phyloP scores from a whole-genome alignment of 2,329 filamentous ascomycete species.

The Colletotrichum eremochloae region DNA sequence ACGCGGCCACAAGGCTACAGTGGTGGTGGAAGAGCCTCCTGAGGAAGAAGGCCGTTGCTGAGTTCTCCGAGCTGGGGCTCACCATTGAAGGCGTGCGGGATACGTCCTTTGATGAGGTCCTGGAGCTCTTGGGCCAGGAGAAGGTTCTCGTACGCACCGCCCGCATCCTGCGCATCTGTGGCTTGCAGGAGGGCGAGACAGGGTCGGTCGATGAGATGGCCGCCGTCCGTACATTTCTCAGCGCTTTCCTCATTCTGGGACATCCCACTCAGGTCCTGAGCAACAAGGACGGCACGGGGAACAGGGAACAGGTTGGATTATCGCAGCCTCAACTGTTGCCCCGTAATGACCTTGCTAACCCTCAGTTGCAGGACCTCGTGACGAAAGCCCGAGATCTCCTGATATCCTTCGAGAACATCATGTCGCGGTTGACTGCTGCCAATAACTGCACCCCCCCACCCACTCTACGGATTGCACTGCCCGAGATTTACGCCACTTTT shows the following conservation, averaged over 20 bases:
- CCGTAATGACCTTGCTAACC: conserved; percentile 69
- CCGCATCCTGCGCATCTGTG: conserved; percentile 76
- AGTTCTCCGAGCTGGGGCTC: conserved; percentile 76
- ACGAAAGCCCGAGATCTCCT: conserved; percentile 83
- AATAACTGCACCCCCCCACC: conserved; percentile 78
- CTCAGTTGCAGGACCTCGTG: conserved; percentile 78
- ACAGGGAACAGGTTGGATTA: conserved; percentile 69
- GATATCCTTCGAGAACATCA: conserved; percentile 81
- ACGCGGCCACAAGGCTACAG: conserved; percentile 76
- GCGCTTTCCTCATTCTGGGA: conserved; percentile 83
- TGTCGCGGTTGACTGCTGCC: conserved; percentile 73
- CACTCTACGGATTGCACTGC: conserved; percentile 71
- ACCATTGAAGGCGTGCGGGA: conserved; percentile 78
- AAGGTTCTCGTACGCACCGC: conserved; percentile 75
- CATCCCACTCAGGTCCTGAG: conserved; percentile 84
- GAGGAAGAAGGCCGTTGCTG: conserved; percentile 71
- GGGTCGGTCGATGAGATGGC: conserved; percentile 77
- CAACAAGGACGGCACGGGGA: conserved; percentile 72
- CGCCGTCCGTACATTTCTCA: conserved; percentile 80
- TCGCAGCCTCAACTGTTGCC: conserved; percentile 59
- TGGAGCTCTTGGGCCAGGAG: conserved; percentile 75
- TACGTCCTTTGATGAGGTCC: conserved; percentile 81
- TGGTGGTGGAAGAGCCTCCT: conserved; percentile 75
- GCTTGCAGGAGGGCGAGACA: conserved; percentile 73
- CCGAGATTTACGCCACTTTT: conserved; percentile 79